Conservation (phyloP, 2,329 filamentous ascomycete species). For the Hypomyces perniciosus region DNA sequence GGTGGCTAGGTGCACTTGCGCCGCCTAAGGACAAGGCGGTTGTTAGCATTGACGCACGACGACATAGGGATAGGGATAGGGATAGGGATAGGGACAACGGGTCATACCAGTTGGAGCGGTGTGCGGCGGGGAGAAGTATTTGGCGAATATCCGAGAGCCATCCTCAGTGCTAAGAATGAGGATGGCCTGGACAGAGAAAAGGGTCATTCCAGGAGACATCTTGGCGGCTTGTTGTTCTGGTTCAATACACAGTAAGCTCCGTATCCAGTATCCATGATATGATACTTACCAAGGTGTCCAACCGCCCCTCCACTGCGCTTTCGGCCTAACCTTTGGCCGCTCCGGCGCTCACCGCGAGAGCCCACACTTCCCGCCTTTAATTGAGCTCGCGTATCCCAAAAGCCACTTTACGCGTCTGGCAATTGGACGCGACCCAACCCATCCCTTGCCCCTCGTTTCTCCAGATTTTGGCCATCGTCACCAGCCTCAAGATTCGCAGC, state of each 20-base stretch:
- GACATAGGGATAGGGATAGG: slow-evolving; percentile 9
- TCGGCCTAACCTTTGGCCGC: slow-evolving; percentile 29
- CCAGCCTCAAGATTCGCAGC: slow-evolving; percentile 13
- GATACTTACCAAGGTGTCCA: slow-evolving; percentile 13
- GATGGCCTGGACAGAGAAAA: slow-evolving; percentile 72
- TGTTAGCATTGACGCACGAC: slow-evolving; percentile 23
- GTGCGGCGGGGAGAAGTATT: slow-evolving; percentile 74
- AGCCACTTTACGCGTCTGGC: slow-evolving; percentile 38
- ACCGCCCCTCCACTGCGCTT: slow-evolving; percentile 23
- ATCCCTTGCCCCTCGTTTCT: slow-evolving; percentile 19
- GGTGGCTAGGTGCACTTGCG: slow-evolving; percentile 55
- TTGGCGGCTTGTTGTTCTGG: slow-evolving; percentile 15
- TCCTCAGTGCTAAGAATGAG: slow-evolving; percentile 80
- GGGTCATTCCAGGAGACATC: slow-evolving; percentile 70
- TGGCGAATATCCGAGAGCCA: slow-evolving; percentile 83
- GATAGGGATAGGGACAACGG: neutral
- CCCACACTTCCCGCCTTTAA: slow-evolving; percentile 5
- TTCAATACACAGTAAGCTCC: slow-evolving; percentile 5
- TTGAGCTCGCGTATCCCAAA: slow-evolving; percentile 11
- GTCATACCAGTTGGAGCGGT: slow-evolving; percentile 30
- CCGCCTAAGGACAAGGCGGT: slow-evolving; percentile 26
- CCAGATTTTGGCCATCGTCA: slow-evolving; percentile 3
- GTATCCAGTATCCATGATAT: neutral
- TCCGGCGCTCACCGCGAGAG: slow-evolving; percentile 15
- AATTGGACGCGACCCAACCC: slow-evolving; percentile 19